phyloP scores from a whole-genome alignment of 768 basidiomycete genomes.

The Agrocybe pediades region DNA sequence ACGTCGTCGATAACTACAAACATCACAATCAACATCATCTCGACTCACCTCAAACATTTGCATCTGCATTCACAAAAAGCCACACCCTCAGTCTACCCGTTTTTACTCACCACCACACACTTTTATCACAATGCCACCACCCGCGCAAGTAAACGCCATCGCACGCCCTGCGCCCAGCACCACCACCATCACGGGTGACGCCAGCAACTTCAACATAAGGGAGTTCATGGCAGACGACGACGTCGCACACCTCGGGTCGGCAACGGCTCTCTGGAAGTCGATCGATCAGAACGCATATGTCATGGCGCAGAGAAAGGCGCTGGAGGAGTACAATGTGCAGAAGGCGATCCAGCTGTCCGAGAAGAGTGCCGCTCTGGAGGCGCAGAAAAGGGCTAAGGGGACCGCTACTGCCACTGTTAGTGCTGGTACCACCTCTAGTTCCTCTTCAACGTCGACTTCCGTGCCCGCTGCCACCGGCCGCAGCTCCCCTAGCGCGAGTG shows the following conservation, averaged over 20 bases:
- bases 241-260: constrained; percentile 11
- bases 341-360: constrained; percentile 28
- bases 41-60: too few relatives aligned
- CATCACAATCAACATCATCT: neutral
- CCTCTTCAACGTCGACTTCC: neutral
- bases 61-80: neutral
- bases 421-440: neutral
- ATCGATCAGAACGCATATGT: constrained; percentile 30
- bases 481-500: neutral
- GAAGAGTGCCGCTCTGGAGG: constrained; percentile 25
- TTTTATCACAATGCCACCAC: neutral
- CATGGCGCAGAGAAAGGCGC: constrained; percentile 28
- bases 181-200: constrained; percentile 1
- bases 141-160: neutral
- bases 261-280: constrained; percentile 14
- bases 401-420: constrained; percentile 5
- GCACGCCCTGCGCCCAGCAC: neutral
- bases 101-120: neutral
- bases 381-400: constrained; percentile 10
- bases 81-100: neutral
- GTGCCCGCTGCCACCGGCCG: constrained; percentile 6
- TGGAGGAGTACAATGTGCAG: constrained; percentile 29
- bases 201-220: constrained; percentile 17
- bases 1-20: neutral
- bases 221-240: constrained; percentile 25